A percentile compares a stretch with the other conserved stretches of the same genome.
phyloP scores from a whole-genome alignment of 2,329 filamentous ascomycete species.

The Aspergillus spinulosporus region DNA sequence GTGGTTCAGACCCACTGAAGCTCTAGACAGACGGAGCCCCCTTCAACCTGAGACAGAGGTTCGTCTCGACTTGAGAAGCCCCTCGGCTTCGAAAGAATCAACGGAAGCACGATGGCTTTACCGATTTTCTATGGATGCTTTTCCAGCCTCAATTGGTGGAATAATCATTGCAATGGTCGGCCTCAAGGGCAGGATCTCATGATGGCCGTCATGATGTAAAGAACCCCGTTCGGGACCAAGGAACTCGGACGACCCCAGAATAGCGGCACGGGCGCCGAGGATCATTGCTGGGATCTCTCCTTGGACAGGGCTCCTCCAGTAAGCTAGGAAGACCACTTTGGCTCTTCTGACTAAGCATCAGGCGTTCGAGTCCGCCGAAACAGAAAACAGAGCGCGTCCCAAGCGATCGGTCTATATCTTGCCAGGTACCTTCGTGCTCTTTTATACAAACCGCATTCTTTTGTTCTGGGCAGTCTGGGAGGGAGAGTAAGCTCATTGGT shows the following conservation, averaged over 20 bases:
- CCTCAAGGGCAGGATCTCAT: conserved; percentile 4
- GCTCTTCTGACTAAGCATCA: conserved; percentile 9
- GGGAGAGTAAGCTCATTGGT: not conserved
- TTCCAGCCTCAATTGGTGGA: not conserved
- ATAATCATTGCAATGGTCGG: not conserved
- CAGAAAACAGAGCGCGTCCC: conserved; percentile 13
- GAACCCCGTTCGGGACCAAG: conserved; percentile 16
- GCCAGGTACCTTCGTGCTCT: not conserved
- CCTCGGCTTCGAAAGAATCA: not conserved
- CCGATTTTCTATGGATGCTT: not conserved
- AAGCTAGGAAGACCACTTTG: not conserved
- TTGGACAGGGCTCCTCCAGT: not conserved
- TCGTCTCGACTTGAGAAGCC: not conserved
- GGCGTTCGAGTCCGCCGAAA: not conserved
- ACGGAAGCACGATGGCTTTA: not conserved
- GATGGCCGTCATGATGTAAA: conserved; percentile 26
- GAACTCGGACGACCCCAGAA: conserved; percentile 11
- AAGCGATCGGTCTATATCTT: not conserved
- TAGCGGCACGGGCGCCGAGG: not conserved
- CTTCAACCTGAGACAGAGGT: conserved; percentile 3
- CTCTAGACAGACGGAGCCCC: conserved; percentile 5
- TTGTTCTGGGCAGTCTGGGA: not conserved
- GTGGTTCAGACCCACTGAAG: conserved; percentile 13
- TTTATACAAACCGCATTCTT: not conserved
- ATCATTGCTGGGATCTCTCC: not conserved